A percentile compares a stretch with the other conserved stretches of the same genome.
Conservation (phyloP, 129 eudicot species). For the Helianthus annuus region HanXRQr2.0-SUNRISE NC_035447.2:156258249-156258748, state of each 20-base stretch:
- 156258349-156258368: constrained; percentile 81
- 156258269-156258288: too few relatives aligned
- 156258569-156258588: neutral
- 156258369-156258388: constrained; percentile 73
- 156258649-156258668: constrained; percentile 80
- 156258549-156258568: neutral
- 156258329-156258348: neutral
- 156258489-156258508: constrained; percentile 73
- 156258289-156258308: too few relatives aligned
- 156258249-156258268: too few relatives aligned
- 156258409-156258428: constrained; percentile 57
- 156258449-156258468: constrained; percentile 77
- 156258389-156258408: constrained; percentile 74
- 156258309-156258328: too few relatives aligned
- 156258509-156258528: constrained; percentile 9
- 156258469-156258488: constrained; percentile 85
- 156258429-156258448: constrained; percentile 95
- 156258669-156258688: constrained; percentile 89
- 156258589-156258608: constrained; percentile 91
- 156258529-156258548: neutral
- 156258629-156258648: constrained; percentile 91
- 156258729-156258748: constrained; percentile 97
- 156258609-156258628: constrained; percentile 96
- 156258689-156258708: constrained; percentile 87
- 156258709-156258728: constrained; percentile 59